Evolutionary conservation across 306 rosid genomes (phyloP).

Genomic region (Lupinus albus): DNA sequence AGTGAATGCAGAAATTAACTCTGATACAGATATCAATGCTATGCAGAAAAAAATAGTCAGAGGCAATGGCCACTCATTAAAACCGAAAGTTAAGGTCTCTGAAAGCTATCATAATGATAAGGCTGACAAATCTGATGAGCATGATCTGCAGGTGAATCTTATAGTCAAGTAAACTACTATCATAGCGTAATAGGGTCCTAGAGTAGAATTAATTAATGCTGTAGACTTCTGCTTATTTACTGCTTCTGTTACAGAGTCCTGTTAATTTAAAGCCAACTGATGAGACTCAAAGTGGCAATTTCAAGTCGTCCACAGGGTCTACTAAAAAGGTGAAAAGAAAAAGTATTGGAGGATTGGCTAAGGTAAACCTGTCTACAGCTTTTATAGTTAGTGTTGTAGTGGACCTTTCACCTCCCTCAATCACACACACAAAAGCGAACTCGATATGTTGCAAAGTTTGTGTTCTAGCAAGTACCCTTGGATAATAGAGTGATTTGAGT

Average conservation of each 20-base stretch:
- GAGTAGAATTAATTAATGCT: slow-evolving; percentile 24
- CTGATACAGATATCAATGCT: slow-evolving; percentile 44
- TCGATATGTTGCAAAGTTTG: slow-evolving; percentile 9
- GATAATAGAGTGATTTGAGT: slow-evolving; percentile 39
- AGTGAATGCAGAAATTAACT: slow-evolving; percentile 40
- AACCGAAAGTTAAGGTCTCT: slow-evolving; percentile 57
- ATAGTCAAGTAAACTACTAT: slow-evolving; percentile 23
- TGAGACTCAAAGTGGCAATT: slow-evolving; percentile 49
- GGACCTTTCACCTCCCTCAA: not conserved
- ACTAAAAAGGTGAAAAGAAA: slow-evolving; percentile 69
- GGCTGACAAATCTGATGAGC: slow-evolving; percentile 58
- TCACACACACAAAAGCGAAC: not conserved
- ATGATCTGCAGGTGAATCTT: slow-evolving; percentile 51
- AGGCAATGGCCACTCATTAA: slow-evolving; percentile 47
- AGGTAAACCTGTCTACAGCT: slow-evolving; percentile 57
- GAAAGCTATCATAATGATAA: slow-evolving; percentile 46
- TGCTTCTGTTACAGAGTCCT: slow-evolving; percentile 59
- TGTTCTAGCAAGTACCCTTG: slow-evolving; percentile 24
- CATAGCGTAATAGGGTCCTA: slow-evolving; percentile 30
- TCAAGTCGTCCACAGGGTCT: slow-evolving; percentile 57
- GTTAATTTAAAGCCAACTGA: slow-evolving; percentile 47
- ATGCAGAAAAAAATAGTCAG: slow-evolving; percentile 52
- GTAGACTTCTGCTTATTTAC: slow-evolving; percentile 38
- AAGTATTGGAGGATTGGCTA: slow-evolving; percentile 67
- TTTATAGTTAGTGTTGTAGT: slow-evolving; percentile 21